Evolutionary conservation across 148 eudicot species (phyloP).

Genomic region (Cornus kousa): DNA sequence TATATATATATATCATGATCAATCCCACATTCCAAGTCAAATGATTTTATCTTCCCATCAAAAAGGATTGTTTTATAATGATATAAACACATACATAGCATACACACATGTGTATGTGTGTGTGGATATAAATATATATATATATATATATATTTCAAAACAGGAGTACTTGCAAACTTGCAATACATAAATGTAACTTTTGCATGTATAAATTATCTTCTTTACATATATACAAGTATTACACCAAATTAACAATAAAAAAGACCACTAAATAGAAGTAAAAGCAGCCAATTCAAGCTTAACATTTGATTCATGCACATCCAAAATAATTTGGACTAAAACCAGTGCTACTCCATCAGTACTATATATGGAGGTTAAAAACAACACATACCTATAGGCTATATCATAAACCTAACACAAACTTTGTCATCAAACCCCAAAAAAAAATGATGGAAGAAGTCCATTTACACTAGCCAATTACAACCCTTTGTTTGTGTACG

Average conservation of each 20-base stretch:
- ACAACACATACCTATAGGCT: not conserved
- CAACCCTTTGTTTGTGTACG: not conserved
- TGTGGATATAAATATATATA: no score
- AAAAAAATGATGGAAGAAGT: constrained; percentile 10
- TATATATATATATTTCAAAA: no score
- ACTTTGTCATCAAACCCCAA: constrained; percentile 8
- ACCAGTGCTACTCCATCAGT: not conserved
- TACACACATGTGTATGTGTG: not conserved
- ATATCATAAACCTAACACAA: not conserved
- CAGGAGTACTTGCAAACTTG: not conserved
- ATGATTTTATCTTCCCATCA: not conserved
- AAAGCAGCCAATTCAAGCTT: not conserved
- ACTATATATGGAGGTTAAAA: constrained; percentile 8
- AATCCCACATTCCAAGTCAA: not conserved
- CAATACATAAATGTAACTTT: not conserved
- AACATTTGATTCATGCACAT: not conserved
- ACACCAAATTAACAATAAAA: not conserved
- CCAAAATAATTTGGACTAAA: constrained; percentile 4
- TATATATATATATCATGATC: not conserved
- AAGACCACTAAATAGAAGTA: not conserved
- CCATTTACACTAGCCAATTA: constrained; percentile 8
- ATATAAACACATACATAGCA: not conserved
- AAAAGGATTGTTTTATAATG: not conserved
- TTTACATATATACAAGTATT: not conserved
- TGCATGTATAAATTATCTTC: not conserved